These are phyloP conservation scores for Hygrophoropsis aurantiaca DNA, from an alignment of 768 basidiomycete species.

Conservation along the genomic window DNA sequence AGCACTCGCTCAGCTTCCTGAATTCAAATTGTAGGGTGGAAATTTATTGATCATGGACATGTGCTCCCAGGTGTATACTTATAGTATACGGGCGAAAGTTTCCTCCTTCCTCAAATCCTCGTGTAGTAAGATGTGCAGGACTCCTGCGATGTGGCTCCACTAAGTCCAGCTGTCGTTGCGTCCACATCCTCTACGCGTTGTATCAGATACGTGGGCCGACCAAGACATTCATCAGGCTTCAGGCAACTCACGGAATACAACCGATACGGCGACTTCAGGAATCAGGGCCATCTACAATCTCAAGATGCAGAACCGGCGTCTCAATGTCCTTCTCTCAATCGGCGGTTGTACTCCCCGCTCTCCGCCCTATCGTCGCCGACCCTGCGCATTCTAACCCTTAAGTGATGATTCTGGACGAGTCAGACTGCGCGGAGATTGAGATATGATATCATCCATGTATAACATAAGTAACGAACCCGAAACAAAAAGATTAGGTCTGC, in stretches of 20 bases:
- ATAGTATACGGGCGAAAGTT: constrained; percentile 92
- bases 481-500: too few species aligned
- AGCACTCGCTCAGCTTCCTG: constrained; percentile 53
- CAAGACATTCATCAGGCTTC: constrained; percentile 97
- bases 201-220: constrained; percentile 95
- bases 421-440: too few species aligned
- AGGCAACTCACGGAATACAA: constrained; percentile 94
- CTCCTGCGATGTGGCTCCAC: neutral
- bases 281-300: constrained; percentile 91
- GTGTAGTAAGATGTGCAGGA: constrained; percentile 64
- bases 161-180: constrained; percentile 31
- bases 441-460: too few species aligned
- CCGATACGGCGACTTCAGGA: constrained; percentile 93
- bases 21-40: constrained; percentile 64
- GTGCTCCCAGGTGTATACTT: constrained; percentile 78
- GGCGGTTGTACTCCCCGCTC: constrained; percentile 93
- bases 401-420: too few species aligned
- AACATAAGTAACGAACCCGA: too few species aligned
- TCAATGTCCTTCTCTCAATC: constrained; percentile 83
- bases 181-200: constrained; percentile 87
- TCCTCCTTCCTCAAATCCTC: constrained; percentile 81
- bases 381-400: too few species aligned
- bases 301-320: constrained; percentile 81
- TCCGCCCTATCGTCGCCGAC: constrained; percentile 78
- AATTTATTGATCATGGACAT: neutral